These are phyloP conservation scores for Eucalyptus polybractea DNA, from an alignment of 345 rosid genomes.

Conservation along the genomic window DNA sequence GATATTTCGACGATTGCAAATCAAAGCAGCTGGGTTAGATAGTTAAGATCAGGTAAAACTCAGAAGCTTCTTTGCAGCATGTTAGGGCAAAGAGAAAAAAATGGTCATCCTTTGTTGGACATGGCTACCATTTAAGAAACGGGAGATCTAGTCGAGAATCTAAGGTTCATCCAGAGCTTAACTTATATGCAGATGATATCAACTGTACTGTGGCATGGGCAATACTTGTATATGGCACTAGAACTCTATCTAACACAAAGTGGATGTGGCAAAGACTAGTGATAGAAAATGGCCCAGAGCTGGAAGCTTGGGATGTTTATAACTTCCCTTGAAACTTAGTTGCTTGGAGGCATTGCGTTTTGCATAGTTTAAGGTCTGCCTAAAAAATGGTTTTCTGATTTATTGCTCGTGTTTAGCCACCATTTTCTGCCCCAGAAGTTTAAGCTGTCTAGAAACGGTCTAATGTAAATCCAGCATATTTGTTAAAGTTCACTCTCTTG, in stretches of 20 bases:
- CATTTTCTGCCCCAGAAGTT: neutral
- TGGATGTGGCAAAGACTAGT: neutral
- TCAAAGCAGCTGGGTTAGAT: neutral
- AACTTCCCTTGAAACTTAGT: neutral
- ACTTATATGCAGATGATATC: neutral
- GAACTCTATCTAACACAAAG: neutral
- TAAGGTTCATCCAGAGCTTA: neutral
- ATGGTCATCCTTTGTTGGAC: neutral
- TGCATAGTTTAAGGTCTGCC: neutral
- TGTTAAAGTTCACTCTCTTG: neutral
- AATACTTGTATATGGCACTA: neutral
- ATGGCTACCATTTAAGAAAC: neutral
- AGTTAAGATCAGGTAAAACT: neutral
- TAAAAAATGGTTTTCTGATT: neutral
- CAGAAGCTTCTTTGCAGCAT: neutral
- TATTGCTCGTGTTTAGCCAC: neutral
- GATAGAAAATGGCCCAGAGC: neutral
- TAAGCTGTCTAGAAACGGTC: neutral
- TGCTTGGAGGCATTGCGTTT: neutral
- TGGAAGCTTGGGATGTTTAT: neutral
- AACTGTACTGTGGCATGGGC: neutral
- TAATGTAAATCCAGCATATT: neutral
- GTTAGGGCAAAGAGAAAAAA: neutral
- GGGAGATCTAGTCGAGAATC: neutral
- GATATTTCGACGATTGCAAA: neutral